These are phyloP conservation scores for Fusarium nodosum DNA, from an alignment of 2,329 filamentous ascomycete species.

Conservation along the genomic window DNA sequence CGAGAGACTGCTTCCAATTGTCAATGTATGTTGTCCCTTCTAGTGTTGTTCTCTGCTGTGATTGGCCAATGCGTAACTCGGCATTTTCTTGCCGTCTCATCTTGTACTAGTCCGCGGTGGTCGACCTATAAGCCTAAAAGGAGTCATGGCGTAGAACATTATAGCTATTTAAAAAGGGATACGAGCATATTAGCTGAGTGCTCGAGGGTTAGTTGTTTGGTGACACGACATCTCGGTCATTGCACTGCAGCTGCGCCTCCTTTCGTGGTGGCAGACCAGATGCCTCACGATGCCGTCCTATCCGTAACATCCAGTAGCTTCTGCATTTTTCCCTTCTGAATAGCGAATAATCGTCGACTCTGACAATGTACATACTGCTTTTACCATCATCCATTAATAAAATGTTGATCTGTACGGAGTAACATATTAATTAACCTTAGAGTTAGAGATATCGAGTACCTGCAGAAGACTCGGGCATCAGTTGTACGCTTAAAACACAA, in stretches of 20 bases:
- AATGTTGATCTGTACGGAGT: not conserved
- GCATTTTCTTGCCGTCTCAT: constrained; percentile 23
- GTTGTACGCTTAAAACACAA: not conserved
- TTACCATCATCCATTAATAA: not conserved
- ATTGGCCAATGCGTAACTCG: constrained; percentile 30
- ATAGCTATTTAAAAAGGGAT: not conserved
- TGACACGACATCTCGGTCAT: not conserved
- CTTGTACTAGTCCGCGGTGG: not conserved
- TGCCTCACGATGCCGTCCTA: constrained; percentile 8
- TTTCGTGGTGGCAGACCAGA: not conserved
- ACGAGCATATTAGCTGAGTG: not conserved
- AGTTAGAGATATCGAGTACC: not conserved
- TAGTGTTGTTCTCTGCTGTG: too few species aligned
- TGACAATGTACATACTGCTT: not conserved
- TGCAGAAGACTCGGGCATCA: not conserved
- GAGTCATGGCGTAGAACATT: not conserved
- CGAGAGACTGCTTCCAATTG: not conserved
- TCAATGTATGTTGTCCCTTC: not conserved
- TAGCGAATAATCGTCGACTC: not conserved
- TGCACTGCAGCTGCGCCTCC: not conserved
- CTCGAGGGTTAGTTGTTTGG: not conserved
- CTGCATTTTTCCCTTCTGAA: not conserved
- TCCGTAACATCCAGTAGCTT: not conserved
- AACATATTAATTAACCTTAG: not conserved
- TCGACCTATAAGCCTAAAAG: not conserved